Percentiles rank a stretch among this genome's conserved stretches.
phyloP scores from a whole-genome alignment of 192 early-diverging fungal species.

The Diversispora epigaea region DNA sequence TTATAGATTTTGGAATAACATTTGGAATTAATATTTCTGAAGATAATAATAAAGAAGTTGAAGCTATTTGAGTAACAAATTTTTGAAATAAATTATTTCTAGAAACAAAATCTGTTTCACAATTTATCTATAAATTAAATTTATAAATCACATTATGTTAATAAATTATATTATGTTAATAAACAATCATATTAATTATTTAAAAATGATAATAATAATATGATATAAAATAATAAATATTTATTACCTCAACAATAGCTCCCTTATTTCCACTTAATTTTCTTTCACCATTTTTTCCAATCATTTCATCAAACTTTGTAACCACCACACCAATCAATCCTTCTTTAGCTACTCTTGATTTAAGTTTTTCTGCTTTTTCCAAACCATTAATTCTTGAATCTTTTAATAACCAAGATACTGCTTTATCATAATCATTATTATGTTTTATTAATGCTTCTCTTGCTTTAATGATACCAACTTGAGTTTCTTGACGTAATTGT shows the following conservation, averaged over 20 bases:
- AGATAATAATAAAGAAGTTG: conserved; percentile 53
- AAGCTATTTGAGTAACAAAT: conserved; percentile 62
- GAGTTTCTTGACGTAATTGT: conserved; percentile 74
- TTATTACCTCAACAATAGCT: conserved; percentile 65
- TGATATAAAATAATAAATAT: background rate
- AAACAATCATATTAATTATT: background rate
- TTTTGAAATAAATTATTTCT: conserved; percentile 75
- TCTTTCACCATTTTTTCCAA: conserved; percentile 26
- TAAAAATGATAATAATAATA: background rate
- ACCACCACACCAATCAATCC: conserved; percentile 73
- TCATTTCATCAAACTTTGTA: conserved; percentile 46
- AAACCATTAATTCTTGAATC: conserved; percentile 68
- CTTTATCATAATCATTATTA: conserved; percentile 71
- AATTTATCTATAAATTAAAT: conserved; percentile 63
- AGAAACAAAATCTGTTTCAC: conserved; percentile 97
- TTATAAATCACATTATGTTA: background rate
- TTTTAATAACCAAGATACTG: conserved; percentile 77
- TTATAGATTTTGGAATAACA: conserved; percentile 25
- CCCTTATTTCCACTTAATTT: conserved; percentile 39
- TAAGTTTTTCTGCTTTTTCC: conserved; percentile 83
- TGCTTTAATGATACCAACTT: conserved; percentile 79
- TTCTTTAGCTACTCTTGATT: conserved; percentile 71
- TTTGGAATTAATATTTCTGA: conserved; percentile 20
- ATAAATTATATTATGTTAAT: background rate
- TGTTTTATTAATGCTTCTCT: conserved; percentile 77